phyloP scores from a whole-genome alignment of 2,329 filamentous ascomycete genomes.

The Apiospora hydei region DNA sequence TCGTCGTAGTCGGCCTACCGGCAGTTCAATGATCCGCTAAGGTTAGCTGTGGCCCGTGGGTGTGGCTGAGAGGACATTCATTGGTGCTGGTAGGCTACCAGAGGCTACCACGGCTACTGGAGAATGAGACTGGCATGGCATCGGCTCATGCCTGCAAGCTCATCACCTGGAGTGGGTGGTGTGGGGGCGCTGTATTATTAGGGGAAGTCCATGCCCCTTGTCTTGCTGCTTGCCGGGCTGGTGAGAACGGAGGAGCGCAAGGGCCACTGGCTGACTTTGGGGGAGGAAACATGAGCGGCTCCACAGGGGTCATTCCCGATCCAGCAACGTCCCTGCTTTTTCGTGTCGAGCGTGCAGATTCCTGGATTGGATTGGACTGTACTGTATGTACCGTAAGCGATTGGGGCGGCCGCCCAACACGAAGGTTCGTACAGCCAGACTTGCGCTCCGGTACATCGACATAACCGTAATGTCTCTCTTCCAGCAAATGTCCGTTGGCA shows the following conservation, averaged over 20 bases:
- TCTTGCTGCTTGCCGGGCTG: not conserved
- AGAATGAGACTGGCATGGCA: not conserved
- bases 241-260: not conserved
- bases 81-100: not conserved
- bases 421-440: slow-evolving; percentile 10
- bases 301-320: slow-evolving; percentile 18
- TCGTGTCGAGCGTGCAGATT: slow-evolving; percentile 14
- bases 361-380: not conserved
- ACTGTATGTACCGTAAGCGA: not conserved
- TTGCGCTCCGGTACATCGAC: not conserved
- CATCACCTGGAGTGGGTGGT: slow-evolving; percentile 14
- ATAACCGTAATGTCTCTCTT: not conserved
- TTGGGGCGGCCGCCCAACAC: slow-evolving; percentile 7
- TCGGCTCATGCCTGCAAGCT: slow-evolving; percentile 15
- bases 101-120: not conserved
- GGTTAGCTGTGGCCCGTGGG: not conserved
- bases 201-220: slow-evolving; percentile 17
- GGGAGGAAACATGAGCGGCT: slow-evolving; percentile 10
- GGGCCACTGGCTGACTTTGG: slow-evolving; percentile 10
- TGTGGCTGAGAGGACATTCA: not conserved
- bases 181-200: slow-evolving; percentile 16
- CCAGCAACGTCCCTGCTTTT: slow-evolving; percentile 12
- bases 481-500: not conserved
- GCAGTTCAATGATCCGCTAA: slow-evolving; percentile 15
- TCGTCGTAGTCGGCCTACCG: not conserved